Conservation (phyloP, 495 filamentous ascomycete genomes). For the Aspergillus coremiiformis region DNA sequence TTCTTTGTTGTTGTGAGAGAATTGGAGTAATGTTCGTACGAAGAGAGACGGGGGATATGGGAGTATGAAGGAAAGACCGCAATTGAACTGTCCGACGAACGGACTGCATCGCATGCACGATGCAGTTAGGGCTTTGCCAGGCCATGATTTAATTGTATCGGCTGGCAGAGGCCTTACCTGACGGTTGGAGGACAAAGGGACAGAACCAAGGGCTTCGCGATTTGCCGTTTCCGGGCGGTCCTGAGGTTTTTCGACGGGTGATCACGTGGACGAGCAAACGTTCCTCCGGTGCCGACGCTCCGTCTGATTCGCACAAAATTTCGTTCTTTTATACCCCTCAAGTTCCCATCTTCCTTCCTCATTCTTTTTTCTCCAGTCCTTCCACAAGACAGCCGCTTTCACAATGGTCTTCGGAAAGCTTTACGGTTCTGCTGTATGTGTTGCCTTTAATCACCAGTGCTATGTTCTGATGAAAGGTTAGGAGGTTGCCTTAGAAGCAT, state of each 20-base stretch:
- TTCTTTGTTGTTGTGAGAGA: slow-evolving; percentile 9
- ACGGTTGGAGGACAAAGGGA: neutral
- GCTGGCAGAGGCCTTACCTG: slow-evolving; percentile 8
- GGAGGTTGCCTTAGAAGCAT: neutral
- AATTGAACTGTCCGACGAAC: slow-evolving; percentile 21
- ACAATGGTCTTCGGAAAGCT: slow-evolving; percentile 96
- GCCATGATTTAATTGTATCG: slow-evolving; percentile 24
- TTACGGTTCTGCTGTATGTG: slow-evolving; percentile 75
- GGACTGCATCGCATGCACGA: slow-evolving; percentile 34
- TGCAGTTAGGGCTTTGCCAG: slow-evolving; percentile 30
- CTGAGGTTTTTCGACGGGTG: slow-evolving; percentile 22
- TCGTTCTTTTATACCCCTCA: slow-evolving; percentile 27
- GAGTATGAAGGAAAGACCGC: slow-evolving; percentile 13
- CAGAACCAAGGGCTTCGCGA: too few species aligned
- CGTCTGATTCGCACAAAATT: slow-evolving; percentile 34
- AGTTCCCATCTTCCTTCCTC: slow-evolving; percentile 28
- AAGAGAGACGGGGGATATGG: slow-evolving; percentile 9
- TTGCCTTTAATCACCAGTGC: neutral
- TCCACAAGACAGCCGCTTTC: slow-evolving; percentile 17
- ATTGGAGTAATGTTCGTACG: slow-evolving; percentile 1
- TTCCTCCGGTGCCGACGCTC: slow-evolving; percentile 29
- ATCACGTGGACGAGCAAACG: slow-evolving; percentile 25
- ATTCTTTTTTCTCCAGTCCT: slow-evolving; percentile 23
- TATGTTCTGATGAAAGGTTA: too few species aligned
- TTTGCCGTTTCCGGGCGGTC: slow-evolving; percentile 7